These are phyloP conservation scores for Styphnolobium japonicum DNA, from an alignment of 306 rosid genomes.

Conservation along the genomic window DNA sequence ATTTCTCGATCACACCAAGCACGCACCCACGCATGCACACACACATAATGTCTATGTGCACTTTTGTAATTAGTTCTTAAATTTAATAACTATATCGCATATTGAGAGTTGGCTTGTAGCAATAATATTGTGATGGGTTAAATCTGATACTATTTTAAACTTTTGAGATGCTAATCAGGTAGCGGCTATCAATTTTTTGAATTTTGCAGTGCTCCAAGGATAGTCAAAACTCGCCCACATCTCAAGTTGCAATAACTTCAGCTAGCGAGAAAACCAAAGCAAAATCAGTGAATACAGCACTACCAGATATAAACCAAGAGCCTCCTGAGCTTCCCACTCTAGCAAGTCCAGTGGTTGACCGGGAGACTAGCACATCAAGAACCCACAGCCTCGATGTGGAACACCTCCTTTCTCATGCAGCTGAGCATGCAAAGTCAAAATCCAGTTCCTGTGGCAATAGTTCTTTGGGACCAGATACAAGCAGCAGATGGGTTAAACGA, in stretches of 20 bases:
- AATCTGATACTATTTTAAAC: constrained; percentile 13
- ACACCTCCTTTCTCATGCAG: constrained; percentile 60
- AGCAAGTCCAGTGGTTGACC: constrained; percentile 46
- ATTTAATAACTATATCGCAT: background rate
- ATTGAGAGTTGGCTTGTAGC: constrained; percentile 15
- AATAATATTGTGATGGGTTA: background rate
- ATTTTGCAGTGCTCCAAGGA: constrained; percentile 54
- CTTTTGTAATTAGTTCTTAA: background rate
- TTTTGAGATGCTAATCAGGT: constrained; percentile 24
- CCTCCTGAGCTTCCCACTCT: constrained; percentile 38
- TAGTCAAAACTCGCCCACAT: constrained; percentile 37
- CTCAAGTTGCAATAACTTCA: constrained; percentile 36
- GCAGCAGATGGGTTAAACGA: constrained; percentile 79
- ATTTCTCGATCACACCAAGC: background rate
- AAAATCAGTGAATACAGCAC: constrained; percentile 10
- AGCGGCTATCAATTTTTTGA: constrained; percentile 11
- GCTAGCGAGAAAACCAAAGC: constrained; percentile 42
- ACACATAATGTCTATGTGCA: background rate
- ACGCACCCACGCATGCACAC: background rate
- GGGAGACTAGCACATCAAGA: constrained; percentile 74
- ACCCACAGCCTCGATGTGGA: constrained; percentile 78
- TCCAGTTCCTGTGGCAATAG: constrained; percentile 29
- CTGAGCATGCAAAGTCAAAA: constrained; percentile 41
- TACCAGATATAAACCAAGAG: constrained; percentile 57
- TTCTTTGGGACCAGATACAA: constrained; percentile 50